Base-by-base conservation (phyloP, 2,329 filamentous ascomycete species). In the Aspergillus oerlinghausenensis region DNA sequence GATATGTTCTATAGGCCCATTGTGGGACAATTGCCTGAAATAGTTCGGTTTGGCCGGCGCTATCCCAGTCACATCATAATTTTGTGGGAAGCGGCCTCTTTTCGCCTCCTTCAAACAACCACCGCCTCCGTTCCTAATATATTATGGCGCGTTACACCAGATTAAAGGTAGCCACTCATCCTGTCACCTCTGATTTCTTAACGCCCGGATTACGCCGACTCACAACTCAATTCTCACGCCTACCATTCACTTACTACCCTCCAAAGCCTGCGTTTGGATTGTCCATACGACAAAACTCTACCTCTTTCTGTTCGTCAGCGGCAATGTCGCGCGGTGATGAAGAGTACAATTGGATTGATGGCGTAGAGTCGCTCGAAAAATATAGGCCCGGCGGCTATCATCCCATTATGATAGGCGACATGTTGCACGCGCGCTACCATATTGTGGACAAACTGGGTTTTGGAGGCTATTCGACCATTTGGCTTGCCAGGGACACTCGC, bases 381-480 rank as follows among this genome's bases (percentile, higher is more conserved):
- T 71, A 72, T 38, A 26, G 48, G 9, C 63, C 63, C 9, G 63
- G 69, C 0, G 68, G 67, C 9, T 71, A 70, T 58, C 67, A 71
- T 57, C 68, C 70, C 14, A 55, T 71, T 32, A 65, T 66, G 59
- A 64, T 72, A 43, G 67, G 68, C 1, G 66, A 70, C 19, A 28
- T 65, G 1, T 60, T 69, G 3, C 57, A 65, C 28, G 55, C 60
- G 32, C 52, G 70, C 14, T 77, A 77, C 54, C 65, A 64, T 28
- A 65, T 77, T 26, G 64, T 75, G 1, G 71, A 74, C n/a, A 77
- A 77, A 59, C 65, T 77, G 9, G 75, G 75, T 0, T 76, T 69
- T 61, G 75, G 76, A 14, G 67, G 67, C 2, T 74, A 70, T 59
- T 77, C 75, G 4, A 77, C 73, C 1, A 68, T 77, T 38, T 79